Evolutionary conservation across 768 basidiomycete genomes (phyloP).

Genomic region (Suillus ampliporus): DNA sequence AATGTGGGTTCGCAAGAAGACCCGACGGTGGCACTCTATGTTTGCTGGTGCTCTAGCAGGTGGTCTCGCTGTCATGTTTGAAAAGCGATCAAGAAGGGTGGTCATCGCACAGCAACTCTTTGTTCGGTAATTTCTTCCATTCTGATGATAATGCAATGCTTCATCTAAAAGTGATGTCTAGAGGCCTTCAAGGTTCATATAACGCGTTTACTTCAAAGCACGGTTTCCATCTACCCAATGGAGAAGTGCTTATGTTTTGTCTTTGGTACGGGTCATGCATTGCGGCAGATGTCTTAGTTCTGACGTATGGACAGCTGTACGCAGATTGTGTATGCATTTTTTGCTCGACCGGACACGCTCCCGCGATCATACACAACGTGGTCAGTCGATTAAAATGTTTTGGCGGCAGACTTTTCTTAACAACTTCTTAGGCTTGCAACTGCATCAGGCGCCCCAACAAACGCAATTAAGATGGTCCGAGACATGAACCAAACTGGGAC

Average conservation of each 20-base stretch:
- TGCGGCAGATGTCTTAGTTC: not conserved
- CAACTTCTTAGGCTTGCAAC: constrained; percentile 65
- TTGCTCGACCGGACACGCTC: constrained; percentile 83
- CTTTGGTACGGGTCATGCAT: constrained; percentile 54
- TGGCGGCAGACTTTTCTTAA: not conserved
- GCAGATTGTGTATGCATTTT: constrained; percentile 84
- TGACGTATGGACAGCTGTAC: constrained; percentile 57
- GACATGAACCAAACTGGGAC: constrained; percentile 61
- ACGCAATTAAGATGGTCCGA: constrained; percentile 64
- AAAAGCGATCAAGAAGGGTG: constrained; percentile 66
- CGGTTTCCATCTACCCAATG: constrained; percentile 77
- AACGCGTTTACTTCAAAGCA: constrained; percentile 75
- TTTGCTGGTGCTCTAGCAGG: constrained; percentile 81
- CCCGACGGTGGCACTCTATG: constrained; percentile 79
- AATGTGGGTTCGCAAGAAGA: constrained; percentile 66
- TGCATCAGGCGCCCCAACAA: constrained; percentile 66
- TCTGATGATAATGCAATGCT: not conserved
- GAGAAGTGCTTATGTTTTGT: constrained; percentile 82
- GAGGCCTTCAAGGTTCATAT: constrained; percentile 90
- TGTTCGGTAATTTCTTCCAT: constrained; percentile 59
- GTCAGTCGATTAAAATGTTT: constrained; percentile 43
- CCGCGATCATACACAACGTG: constrained; percentile 78
- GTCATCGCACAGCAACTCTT: constrained; percentile 88
- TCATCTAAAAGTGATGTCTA: constrained; percentile 29
- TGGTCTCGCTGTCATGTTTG: constrained; percentile 75